Conservation (phyloP, 805 yeast genomes). For the Tetrapisispora pingtungensis region DNA sequence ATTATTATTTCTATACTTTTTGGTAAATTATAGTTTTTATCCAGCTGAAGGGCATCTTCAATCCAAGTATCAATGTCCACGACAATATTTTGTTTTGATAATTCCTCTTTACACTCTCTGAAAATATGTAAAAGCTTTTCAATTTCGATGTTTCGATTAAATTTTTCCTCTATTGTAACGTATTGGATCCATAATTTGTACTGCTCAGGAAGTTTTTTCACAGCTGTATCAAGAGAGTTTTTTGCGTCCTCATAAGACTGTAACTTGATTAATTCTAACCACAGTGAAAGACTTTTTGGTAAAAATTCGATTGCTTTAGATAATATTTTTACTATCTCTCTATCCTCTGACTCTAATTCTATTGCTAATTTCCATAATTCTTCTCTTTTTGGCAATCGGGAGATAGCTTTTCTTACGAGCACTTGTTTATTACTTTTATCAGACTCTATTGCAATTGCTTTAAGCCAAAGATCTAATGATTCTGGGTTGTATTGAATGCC, state of each 20-base stretch:
- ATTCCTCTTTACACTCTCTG: slow-evolving; percentile 41
- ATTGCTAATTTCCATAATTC: slow-evolving; percentile 63
- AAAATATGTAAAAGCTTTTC: slow-evolving; percentile 12
- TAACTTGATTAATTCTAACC: slow-evolving; percentile 48
- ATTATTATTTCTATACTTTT: slow-evolving; percentile 47
- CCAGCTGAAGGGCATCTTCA: slow-evolving; percentile 40
- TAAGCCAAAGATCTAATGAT: slow-evolving; percentile 61
- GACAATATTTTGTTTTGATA: slow-evolving; percentile 32
- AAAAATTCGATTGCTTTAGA: slow-evolving; percentile 58
- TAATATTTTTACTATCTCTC: slow-evolving; percentile 44
- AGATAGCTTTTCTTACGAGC: slow-evolving; percentile 63
- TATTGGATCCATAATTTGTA: slow-evolving; percentile 61
- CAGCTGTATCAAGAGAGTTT: slow-evolving; percentile 46
- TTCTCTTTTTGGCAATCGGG: slow-evolving; percentile 45
- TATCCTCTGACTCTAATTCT: slow-evolving; percentile 44
- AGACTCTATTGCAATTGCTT: slow-evolving; percentile 56
- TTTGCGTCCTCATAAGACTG: slow-evolving; percentile 39
- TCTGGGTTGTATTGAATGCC: slow-evolving; percentile 49
- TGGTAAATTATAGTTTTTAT: slow-evolving; percentile 32
- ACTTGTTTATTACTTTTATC: slow-evolving; percentile 44
- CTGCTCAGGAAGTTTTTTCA: slow-evolving; percentile 41
- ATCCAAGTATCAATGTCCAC: slow-evolving; percentile 43
- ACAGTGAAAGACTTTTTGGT: slow-evolving; percentile 53
- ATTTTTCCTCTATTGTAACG: slow-evolving; percentile 50
- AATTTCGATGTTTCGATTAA: slow-evolving; percentile 36